Conservation (phyloP, 371 early-diverging fungal species). For the Rhizomucor miehei region DNA sequence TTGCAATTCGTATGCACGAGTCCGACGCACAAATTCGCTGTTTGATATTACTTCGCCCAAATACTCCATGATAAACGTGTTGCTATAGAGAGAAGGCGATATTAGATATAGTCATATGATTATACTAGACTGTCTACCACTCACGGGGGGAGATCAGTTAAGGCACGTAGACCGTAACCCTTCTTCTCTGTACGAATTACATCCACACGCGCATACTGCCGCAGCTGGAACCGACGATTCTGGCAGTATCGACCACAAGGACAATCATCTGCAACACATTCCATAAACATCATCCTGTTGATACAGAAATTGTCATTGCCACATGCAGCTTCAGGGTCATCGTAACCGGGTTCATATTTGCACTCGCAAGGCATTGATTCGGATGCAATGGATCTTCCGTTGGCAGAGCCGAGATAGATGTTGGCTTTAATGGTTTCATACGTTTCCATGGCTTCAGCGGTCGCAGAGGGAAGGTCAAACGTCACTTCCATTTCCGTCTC, state of each 20-base stretch:
- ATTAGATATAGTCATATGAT: too few relatives aligned
- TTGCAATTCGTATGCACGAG: constrained; percentile 71
- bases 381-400: constrained; percentile 57
- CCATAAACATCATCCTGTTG: constrained; percentile 90
- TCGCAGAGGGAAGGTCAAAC: constrained; percentile 28
- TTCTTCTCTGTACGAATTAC: constrained; percentile 87
- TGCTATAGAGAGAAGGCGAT: constrained; percentile 23
- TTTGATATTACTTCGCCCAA: constrained; percentile 91
- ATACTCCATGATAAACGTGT: constrained; percentile 94
- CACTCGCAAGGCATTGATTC: constrained; percentile 82
- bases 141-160: constrained; percentile 62
- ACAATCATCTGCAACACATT: constrained; percentile 88
- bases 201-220: constrained; percentile 82
- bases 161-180: constrained; percentile 88
- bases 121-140: too few relatives aligned
- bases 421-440: constrained; percentile 62
- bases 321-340: constrained; percentile 66
- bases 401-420: constrained; percentile 69
- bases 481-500: too few relatives aligned
- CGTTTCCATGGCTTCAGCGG: constrained; percentile 48
- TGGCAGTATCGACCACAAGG: constrained; percentile 86
- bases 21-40: constrained; percentile 76
- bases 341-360: constrained; percentile 60
- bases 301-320: constrained; percentile 88
- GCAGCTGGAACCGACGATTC: constrained; percentile 87